Base-by-base conservation (phyloP, 768 basidiomycete genomes). In the Hortiboletus flavorubellus region DNA sequence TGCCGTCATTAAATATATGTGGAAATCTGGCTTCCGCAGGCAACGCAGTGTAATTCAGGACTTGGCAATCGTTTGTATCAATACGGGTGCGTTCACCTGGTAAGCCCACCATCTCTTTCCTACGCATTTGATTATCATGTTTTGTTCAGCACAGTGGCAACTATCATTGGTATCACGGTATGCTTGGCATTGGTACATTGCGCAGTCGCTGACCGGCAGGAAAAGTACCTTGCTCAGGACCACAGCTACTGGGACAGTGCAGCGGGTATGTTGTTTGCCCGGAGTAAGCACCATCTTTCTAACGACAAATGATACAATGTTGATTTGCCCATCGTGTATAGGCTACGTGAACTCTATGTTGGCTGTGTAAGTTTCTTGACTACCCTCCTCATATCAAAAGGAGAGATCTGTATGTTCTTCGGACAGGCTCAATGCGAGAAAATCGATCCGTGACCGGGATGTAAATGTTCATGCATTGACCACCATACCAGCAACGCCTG, bases 281-380 rank as follows among this genome's bases (percentile, higher is more conserved):
- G 59, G 18, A 34, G 59, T 26, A 44, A 54, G 61, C 54, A 6
- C 7, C 26, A 26, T 26, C 26, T 11, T 43, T 16, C 12, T 14
- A 2, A 18, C n/a, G 14, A 14, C 4, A 8, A 18, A 18, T 9
- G 11, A 30, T 18, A 41, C 3, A 3, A 41, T 33, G 6, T 41
- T 61, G 52, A 51, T 45, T 5, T 9, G 26, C 15, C 31, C 4
- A 9, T 30, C 11, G 2, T 12, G 21, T 38, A 23, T 18, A 58
- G 61, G 55, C 10, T 58, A 62, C 15, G 52, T 61, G 43, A 61
- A 57, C 41, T 61, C 60, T 9, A 54, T 61, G 60, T 8, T 62
- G 8, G 55, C 55, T 2, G 55, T 57, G 59, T 58, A 31, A 51
- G 59, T 58, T 8, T 9, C 35, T 2, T 23, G n/a, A 33, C 18